Evolutionary conservation across 2,329 filamentous ascomycete genomes (phyloP).

Genomic region (Amesomyces nigricolor): DNA sequence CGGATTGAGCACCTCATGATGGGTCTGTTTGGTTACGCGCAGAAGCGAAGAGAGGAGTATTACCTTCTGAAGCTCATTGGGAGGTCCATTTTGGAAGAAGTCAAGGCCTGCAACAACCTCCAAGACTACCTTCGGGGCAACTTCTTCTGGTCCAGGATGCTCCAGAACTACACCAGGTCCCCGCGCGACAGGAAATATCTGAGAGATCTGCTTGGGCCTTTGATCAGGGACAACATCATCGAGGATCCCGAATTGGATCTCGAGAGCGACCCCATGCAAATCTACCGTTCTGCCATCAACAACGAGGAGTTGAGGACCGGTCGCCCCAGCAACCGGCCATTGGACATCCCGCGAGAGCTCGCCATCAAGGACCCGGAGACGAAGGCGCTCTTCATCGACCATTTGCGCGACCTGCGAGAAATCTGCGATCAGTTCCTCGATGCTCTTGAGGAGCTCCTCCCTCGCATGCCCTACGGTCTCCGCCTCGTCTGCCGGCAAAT

Average conservation of each 20-base stretch:
- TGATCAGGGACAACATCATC: constrained; percentile 88
- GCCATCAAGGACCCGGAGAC: constrained; percentile 97
- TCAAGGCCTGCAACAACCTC: constrained; percentile 64
- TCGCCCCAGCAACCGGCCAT: constrained; percentile 69
- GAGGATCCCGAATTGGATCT: constrained; percentile 87
- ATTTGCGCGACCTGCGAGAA: constrained; percentile 87
- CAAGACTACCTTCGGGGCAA: constrained; percentile 86
- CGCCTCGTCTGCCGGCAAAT: constrained; percentile 83
- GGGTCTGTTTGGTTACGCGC: constrained; percentile 93
- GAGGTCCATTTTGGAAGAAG: constrained; percentile 77
- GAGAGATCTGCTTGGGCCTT: constrained; percentile 73
- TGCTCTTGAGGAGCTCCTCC: constrained; percentile 73
- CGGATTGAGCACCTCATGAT: constrained; percentile 90
- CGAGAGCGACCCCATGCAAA: constrained; percentile 95
- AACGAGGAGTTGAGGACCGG: constrained; percentile 95
- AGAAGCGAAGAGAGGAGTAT: constrained; percentile 95
- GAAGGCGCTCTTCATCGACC: constrained; percentile 84
- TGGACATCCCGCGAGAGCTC: constrained; percentile 82
- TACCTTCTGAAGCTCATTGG: constrained; percentile 86
- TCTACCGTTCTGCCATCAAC: constrained; percentile 91
- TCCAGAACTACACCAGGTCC: constrained; percentile 82
- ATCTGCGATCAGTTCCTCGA: constrained; percentile 88
- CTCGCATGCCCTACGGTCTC: constrained; percentile 87
- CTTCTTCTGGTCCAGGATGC: constrained; percentile 87
- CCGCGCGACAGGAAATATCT: constrained; percentile 90